Base-by-base conservation (phyloP, 208 protist species). In the Leishmania tarentolae region DNA sequence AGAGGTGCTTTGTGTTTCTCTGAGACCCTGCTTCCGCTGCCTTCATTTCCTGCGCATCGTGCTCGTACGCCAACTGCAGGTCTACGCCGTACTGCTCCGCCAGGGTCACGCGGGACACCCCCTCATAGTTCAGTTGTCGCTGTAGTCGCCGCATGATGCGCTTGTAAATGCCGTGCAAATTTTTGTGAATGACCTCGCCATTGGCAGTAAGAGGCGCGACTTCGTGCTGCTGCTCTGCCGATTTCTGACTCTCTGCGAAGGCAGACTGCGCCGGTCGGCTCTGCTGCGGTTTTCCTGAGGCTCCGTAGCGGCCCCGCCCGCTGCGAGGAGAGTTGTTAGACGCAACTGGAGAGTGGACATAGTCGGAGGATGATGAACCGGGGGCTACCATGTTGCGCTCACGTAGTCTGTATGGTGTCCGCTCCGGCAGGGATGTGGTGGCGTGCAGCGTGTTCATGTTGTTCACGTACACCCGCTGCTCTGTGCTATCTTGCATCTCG, bases 101-200 rank as follows among this genome's bases (percentile, higher is more conserved):
- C 17, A 97, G 85, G 1, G 92, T 74, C 0, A 85, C 80, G 57
- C 80, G 84, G 5, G 76, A 79, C 11, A 93, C 68, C 53, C 95
- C 93, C 13, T 92, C 89, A 79, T 98, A 98, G 85, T 98, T 96
- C 63, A 93, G 71, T 63, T 92, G 69, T 59, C 87, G 80, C 87
- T 98, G 95, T 83, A 98, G 83, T 17, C 87, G 90, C 0, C 92
- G 91, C 93, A 96, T 98, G 56, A 98, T 93, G 56, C 92, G 92
- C 7, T 87, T 83, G 85, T 94, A 98, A n/a, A 96, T 84, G 40
- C 81, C 77, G 47, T 96, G 88, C 76, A 97, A 77, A 37, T 95
- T 95, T 3, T 88, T 86, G 75, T 96, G 91, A 21, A 97, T 69
- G 0, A 87, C 85, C 8, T 84, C 83, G 42, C 74, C 80, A 53